Evolutionary conservation across 495 filamentous ascomycete species (phyloP), one percentile per base, ranked within the genome.

Genomic region (Aspergillus nidulans): DNA sequence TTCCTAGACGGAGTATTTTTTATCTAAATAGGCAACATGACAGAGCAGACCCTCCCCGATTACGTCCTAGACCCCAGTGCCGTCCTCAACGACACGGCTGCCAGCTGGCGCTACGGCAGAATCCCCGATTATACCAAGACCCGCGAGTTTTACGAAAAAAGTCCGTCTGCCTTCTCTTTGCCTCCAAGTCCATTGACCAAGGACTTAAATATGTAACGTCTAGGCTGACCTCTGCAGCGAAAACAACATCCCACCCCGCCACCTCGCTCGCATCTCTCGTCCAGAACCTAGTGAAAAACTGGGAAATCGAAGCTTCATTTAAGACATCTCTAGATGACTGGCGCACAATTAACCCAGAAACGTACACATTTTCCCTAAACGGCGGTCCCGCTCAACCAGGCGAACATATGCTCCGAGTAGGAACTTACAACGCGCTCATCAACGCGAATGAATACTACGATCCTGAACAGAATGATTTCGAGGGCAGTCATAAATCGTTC

Each of bases 221-320:
- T 6, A 26, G 21, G 20, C 15, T 19, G 12, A 6, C 15, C 16
- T 21, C 15, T 23, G 47, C 59, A 85, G 83, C 78, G n/a, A 85
- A 83, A 59, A 73, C 63, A 7, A 68, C 63, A 53, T 69, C 63
- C 59, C 83, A 86, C 66, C 69, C 68, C 28, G 75, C 81, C n/a
- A 70, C 68, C 23, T 80, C 74, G 55, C 74, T 87, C 8, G 77
- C 79, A 7, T 60, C 73, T 50, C 75, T 87, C 1, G 81, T 88
- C 53, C 77, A 86, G 59, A 86, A 86, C 66, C 79, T 86, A 0
- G 83, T 87, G 62, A 86, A 87, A 65, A 86, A 86, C 71, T 86
- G 84, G 84, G 83, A 86, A 63, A 78, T 85, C 57, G 84, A 88
- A 67, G 83, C 84, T 9, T 84, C 79, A 5, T 85, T 83, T 78